These are phyloP conservation scores for Xylariales sp. DNA, from an alignment of 2,329 filamentous ascomycete genomes.

Conservation along the genomic window DNA sequence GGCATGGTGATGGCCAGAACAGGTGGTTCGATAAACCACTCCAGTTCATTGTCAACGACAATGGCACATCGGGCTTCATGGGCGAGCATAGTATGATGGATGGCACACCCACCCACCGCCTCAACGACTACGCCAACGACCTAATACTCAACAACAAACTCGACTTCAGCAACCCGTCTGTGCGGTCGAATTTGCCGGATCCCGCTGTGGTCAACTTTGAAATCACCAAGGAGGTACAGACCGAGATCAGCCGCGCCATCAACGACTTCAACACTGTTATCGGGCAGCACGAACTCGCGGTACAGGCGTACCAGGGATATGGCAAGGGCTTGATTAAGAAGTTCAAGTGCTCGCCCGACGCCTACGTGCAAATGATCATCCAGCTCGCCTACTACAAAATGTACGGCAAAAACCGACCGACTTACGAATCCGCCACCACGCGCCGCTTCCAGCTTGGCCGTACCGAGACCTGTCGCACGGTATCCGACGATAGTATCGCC, in stretches of 20 bases:
- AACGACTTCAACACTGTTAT: constrained; percentile 80
- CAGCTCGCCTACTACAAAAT: constrained; percentile 98
- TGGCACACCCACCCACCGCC: constrained; percentile 90
- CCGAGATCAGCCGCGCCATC: constrained; percentile 73
- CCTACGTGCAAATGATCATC: constrained; percentile 97
- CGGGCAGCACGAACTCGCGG: constrained; percentile 79
- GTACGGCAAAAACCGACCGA: constrained; percentile 96
- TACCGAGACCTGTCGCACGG: constrained; percentile 90
- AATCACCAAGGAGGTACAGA: constrained; percentile 66
- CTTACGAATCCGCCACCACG: constrained; percentile 93
- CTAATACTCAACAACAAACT: constrained; percentile 93
- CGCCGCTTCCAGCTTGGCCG: constrained; percentile 94
- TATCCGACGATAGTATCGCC: constrained; percentile 85
- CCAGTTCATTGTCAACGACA: constrained; percentile 97
- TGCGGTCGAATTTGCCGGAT: constrained; percentile 81
- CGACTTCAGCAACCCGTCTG: constrained; percentile 71
- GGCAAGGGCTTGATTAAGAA: constrained; percentile 99
- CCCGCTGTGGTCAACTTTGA: constrained; percentile 75
- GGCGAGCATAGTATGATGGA: constrained; percentile 99
- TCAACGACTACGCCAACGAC: constrained; percentile 92
- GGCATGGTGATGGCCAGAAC: constrained; percentile 95
- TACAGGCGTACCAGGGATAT: constrained; percentile 95
- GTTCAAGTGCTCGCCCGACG: constrained; percentile 96
- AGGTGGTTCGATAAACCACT: constrained; percentile 98
- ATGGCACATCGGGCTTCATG: constrained; percentile 95